Evolutionary conservation across 371 early-diverging fungal genomes (phyloP).

Genomic region (Gilbertella persicaria): DNA sequence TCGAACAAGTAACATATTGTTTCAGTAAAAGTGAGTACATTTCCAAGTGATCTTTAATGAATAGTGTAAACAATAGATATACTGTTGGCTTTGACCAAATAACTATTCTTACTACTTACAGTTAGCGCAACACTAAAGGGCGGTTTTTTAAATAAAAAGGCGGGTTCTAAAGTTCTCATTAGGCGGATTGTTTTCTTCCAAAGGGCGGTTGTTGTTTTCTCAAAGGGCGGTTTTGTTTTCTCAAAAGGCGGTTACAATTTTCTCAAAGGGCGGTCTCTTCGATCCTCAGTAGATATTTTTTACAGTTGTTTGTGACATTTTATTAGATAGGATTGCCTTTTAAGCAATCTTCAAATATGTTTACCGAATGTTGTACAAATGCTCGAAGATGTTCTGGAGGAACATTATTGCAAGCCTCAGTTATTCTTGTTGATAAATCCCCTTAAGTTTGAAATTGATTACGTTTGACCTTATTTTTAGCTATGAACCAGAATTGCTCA

Average conservation of each 20-base stretch:
- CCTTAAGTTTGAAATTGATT: conserved; percentile 4
- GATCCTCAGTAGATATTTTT: conserved; percentile 6
- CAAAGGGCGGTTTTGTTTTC: too few relatives aligned
- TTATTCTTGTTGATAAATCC: background rate
- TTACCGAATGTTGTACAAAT: conserved; percentile 16
- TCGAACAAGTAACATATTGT: too few relatives aligned
- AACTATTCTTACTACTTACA: too few relatives aligned
- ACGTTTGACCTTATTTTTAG: background rate
- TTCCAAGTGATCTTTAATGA: too few relatives aligned
- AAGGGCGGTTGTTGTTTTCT: too few relatives aligned
- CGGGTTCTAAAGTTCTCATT: too few relatives aligned
- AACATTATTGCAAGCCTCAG: conserved; percentile 2
- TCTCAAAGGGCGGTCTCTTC: conserved; percentile 12
- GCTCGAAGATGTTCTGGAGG: conserved; percentile 8
- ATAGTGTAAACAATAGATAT: too few relatives aligned
- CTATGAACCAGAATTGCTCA: background rate
- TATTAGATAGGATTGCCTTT: conserved; percentile 14
- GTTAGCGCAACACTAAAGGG: conserved; percentile 13
- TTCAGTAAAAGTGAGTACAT: too few relatives aligned
- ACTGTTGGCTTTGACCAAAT: too few relatives aligned
- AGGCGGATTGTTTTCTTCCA: too few relatives aligned
- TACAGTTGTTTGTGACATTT: conserved; percentile 14
- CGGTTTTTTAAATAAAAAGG: too few relatives aligned
- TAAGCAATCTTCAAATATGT: conserved; percentile 12
- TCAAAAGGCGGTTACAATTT: background rate